Conservation (phyloP, 768 basidiomycete genomes). For the Tulasnella sp. region DNA sequence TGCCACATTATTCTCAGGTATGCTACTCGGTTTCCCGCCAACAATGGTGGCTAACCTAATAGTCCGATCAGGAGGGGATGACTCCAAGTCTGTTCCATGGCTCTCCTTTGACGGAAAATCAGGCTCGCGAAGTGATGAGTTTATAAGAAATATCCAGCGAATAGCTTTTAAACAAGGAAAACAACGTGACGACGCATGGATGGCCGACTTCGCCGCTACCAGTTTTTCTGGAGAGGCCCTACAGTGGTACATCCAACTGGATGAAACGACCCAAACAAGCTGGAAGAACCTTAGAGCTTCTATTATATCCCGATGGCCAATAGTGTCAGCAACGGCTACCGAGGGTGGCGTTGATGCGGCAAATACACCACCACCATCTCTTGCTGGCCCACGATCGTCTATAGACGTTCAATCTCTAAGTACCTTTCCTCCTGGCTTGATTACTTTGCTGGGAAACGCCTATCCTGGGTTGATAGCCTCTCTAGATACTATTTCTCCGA, state of each 20-base stretch:
- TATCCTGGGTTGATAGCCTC: too few relatives aligned
- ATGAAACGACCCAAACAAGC: background rate
- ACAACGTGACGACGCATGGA: slow-evolving; percentile 20
- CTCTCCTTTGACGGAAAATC: background rate
- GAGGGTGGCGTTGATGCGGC: background rate
- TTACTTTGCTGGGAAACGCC: too few relatives aligned
- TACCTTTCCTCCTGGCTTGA: too few relatives aligned
- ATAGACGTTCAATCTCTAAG: too few relatives aligned
- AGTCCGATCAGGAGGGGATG: background rate
- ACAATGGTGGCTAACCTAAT: background rate
- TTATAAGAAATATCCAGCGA: background rate
- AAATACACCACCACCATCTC: too few relatives aligned
- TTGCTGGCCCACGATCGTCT: too few relatives aligned
- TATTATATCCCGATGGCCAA: background rate
- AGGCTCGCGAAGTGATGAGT: background rate
- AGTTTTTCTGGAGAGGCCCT: background rate
- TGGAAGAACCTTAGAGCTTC: too few relatives aligned
- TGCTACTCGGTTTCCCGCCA: background rate
- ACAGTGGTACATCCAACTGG: background rate
- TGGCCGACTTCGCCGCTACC: slow-evolving; percentile 20
- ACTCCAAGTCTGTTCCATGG: background rate
- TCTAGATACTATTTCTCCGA: too few relatives aligned
- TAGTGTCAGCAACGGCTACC: background rate
- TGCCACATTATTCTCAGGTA: background rate
- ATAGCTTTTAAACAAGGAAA: slow-evolving; percentile 7